Evolutionary conservation across 345 rosid species (phyloP).

Genomic region (Pelargonium nanum): DNA sequence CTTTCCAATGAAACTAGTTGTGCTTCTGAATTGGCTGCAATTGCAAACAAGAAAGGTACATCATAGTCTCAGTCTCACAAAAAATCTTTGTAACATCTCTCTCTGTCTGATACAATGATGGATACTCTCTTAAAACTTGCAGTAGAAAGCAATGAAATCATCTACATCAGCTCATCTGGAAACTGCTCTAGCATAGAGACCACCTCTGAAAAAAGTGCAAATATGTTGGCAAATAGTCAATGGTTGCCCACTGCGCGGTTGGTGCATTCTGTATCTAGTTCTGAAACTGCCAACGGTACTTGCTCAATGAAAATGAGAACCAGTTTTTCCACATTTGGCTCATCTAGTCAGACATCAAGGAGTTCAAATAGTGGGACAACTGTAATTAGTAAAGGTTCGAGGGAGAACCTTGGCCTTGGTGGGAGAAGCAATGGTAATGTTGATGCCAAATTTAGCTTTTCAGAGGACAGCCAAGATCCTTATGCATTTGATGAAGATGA

Average conservation of each 20-base stretch:
- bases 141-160: slow-evolving; percentile 35
- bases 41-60: slow-evolving; percentile 43
- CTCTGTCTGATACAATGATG: background rate
- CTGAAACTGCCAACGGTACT: slow-evolving; percentile 41
- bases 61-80: slow-evolving; percentile 9
- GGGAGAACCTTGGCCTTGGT: slow-evolving; percentile 23
- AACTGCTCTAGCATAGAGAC: slow-evolving; percentile 22
- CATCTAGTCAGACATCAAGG: slow-evolving; percentile 36
- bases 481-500: slow-evolving; percentile 76
- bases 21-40: slow-evolving; percentile 29
- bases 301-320: slow-evolving; percentile 30
- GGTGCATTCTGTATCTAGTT: slow-evolving; percentile 32
- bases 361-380: slow-evolving; percentile 28
- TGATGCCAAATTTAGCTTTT: slow-evolving; percentile 18
- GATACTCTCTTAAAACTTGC: slow-evolving; percentile 17
- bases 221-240: slow-evolving; percentile 34
- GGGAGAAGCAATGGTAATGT: slow-evolving; percentile 24
- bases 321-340: slow-evolving; percentile 41
- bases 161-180: slow-evolving; percentile 35
- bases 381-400: slow-evolving; percentile 27
- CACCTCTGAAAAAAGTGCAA: slow-evolving; percentile 29
- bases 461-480: slow-evolving; percentile 64
- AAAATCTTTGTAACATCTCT: slow-evolving; percentile 6
- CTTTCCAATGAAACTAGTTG: slow-evolving; percentile 23
- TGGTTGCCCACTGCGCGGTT: slow-evolving; percentile 28